Base-by-base conservation (phyloP, 2,329 filamentous ascomycete species). In the Phialophora chinensis region DNA sequence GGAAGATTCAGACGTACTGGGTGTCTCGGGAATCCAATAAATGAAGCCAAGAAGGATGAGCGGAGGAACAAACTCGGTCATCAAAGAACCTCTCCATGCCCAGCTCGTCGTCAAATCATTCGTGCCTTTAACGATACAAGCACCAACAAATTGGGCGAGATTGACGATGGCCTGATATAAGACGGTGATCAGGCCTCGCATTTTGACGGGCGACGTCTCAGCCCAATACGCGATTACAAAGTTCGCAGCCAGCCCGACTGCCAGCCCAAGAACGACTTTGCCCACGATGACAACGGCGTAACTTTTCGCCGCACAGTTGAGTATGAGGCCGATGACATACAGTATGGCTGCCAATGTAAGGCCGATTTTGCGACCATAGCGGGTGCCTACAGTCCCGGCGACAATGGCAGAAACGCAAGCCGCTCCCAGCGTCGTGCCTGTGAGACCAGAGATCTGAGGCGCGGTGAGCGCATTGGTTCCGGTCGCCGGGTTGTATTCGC, bases 211-310 rank as follows among this genome's bases (percentile, higher is more conserved):
- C 0, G 80, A 76, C 12, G 96, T 96, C 77, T 97, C 93, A 52
- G 92, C 93, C 76, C 96, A 93, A 77, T 96, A 97, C 47, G 97
- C 90, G 0, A 93, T 93, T 1, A 96, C 92, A 71, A 96, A 96
- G 57, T 92, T 93, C 0, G 92, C 96, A 52, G 94, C 84, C 76
- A 92, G 90, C 77, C 93, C 93, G 66, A 97, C 91, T 52, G 91
- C 91, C 11, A 96, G 80, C 80, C 93, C 93, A 52, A 53, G 10
- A 20, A 62, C 12, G 58, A 62, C 57, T 44, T 62, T 62, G 35
- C 63, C 63, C 6, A 66, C 63, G n/a, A 66, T 66, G 17, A 65
- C 29, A 57, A 31, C 29, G 29, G 29, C 29, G 29, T 31, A 31
- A 6, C 29, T 31, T 31, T 31, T 31, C 29, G 35, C 60, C 50